Evolutionary conservation across 495 filamentous ascomycete species (phyloP), one percentile per base, ranked within the genome.

Genomic region (Sabuloglossum arenarium): DNA sequence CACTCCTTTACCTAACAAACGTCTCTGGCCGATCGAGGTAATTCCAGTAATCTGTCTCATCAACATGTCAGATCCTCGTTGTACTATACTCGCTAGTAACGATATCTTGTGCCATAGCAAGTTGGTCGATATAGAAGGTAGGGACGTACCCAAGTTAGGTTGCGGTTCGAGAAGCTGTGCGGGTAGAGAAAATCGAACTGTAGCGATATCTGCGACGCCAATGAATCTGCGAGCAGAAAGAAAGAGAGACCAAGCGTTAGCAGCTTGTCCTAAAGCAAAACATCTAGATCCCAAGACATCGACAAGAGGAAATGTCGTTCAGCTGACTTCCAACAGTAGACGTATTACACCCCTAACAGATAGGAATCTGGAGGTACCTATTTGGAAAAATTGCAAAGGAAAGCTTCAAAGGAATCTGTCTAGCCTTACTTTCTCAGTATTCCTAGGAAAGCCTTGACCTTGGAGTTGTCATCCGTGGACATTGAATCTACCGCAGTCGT

Each of bases 21-120:
- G 88, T 86, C 68, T 94, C 93, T 6, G 91, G 91, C 59, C 87
- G 79, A 67, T 98, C 91, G 65, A 98, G 74, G 63, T 98, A 98
- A 61, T 91, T 88, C 91, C 91, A 98, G 69, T 98, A 98, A 72
- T 98, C 91, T 84, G 56, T 31, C 19, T 31, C 11, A 56, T 59
- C 54, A 61, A 55, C 56, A 52, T 1, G 1, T 43, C 16, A 53
- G 45, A 24, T 19, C 39, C 39, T 43, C 19, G n/a, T 4, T 9
- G 21, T 21, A 21, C 12, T 43, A 16, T 21, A 4, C 19, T 21
- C 39, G 3, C 16, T 23, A 43, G 19, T n/a, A n/a, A 10, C 16
- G 19, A 6, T n/a, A 21, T 43, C n/a, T 43, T 4, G 39, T 12
- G 19, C 3, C 21, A 23, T 12, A 19, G n/a, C 39, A 43, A 43